Base-by-base conservation (phyloP, 1,139 yeast genomes). In the Candida dubliniensis region DNA sequence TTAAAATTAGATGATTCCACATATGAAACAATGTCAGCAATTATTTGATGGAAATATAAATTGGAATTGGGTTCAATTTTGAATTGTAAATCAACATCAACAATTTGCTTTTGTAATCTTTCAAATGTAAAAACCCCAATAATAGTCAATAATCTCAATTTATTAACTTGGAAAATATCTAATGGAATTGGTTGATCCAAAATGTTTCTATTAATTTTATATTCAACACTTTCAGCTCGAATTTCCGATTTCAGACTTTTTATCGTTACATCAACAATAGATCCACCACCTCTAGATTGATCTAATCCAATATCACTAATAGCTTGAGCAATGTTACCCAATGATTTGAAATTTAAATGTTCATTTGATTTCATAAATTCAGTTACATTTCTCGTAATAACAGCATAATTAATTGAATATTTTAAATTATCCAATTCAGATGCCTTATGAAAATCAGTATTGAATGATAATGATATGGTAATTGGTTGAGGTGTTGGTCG, bases 71-170 rank as follows among this genome's bases (percentile, higher is more conserved):
- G 61, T 4, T 69, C 63, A 47, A 84, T 61, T 8, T 66, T 67
- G 34, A 84, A 59, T 27, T 65, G 62, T 36, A 84, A 55, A 51
- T 84, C 87, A 30, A 91, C 69, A 37, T 53, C 56, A 8, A 88
- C 86, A 48, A 79, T 82, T 63, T 93, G 99, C 53, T 80, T 80
- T 57, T 86, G 84, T 31, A 84, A 64, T 49, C 98, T 72, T 61
- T 93, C 99, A 64, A 90, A 87, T 1, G 91, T 85, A 66, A 89
- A 91, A 8, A 93, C 95, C 2, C 99, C 99, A 53, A 93, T 87
- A 34, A 90, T 74, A 0, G 96, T 85, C 41, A 85, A 74, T 26
- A 87, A 64, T 44, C 77, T 74, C 41, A 91, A 66, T 11, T 78
- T 77, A 26, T 70, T 69, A 31, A 86, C 77, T 27, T 59, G 61